A percentile compares a stretch with the other conserved stretches of the same genome.
phyloP scores from a whole-genome alignment of 805 yeast species.

The Yarrowia deformans region DNA sequence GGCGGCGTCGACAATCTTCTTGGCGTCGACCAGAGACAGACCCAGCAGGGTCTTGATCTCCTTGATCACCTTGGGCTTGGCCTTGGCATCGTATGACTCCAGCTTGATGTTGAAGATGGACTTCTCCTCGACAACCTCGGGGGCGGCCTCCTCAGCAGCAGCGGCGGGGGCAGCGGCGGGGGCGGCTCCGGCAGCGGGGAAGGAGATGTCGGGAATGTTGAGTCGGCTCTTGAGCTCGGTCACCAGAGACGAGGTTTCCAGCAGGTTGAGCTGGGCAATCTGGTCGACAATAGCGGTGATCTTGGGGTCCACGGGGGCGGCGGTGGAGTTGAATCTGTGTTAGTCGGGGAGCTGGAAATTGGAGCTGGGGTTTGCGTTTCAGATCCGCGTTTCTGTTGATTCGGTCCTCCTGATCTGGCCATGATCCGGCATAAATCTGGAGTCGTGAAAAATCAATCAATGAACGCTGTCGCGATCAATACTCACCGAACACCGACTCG shows the following conservation, averaged over 20 bases:
- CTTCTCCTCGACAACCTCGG: conserved; percentile 88
- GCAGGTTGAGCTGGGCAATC: conserved; percentile 85
- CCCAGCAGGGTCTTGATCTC: conserved; percentile 94
- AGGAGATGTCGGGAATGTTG: conserved; percentile 91
- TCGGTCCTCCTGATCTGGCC: neutral
- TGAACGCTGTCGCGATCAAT: neutral
- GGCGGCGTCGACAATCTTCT: conserved; percentile 97
- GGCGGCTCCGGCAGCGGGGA: conserved; percentile 74
- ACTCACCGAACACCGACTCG: conserved; percentile 39
- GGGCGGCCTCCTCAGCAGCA: conserved; percentile 75
- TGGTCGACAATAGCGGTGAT: conserved; percentile 86
- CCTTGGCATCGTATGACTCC: conserved; percentile 91
- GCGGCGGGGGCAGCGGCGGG: conserved; percentile 67
- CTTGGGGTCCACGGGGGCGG: conserved; percentile 76
- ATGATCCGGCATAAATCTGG: neutral
- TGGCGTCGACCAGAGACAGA: conserved; percentile 91
- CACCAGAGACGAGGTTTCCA: conserved; percentile 90
- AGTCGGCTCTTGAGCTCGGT: conserved; percentile 72
- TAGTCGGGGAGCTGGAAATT: neutral
- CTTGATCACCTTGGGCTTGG: conserved; percentile 97
- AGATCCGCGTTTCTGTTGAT: neutral
- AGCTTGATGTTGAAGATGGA: conserved; percentile 90
- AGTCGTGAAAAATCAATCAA: neutral
- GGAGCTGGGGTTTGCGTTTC: neutral
- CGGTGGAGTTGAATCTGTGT: conserved; percentile 51